Base-by-base conservation (phyloP, 1,284 basidiomycete species). In the Austroboletus niveus region DNA sequence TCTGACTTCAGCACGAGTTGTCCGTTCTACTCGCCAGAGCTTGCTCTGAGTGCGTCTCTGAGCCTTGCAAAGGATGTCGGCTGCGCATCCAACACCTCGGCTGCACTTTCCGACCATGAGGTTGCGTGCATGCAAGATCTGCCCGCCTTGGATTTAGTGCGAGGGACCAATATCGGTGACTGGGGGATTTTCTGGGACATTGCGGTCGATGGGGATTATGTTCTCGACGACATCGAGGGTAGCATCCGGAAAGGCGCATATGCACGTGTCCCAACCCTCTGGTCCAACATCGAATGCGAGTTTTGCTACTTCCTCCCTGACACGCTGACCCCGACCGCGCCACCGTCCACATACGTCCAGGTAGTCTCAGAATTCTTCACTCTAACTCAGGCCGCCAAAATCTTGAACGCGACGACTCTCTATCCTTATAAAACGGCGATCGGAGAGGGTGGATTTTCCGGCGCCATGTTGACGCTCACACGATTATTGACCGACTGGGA, bases 191-290 rank as follows among this genome's bases (percentile, higher is more conserved):
- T 31, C 22, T 55, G 48, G 45, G 17, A 45, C 20, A 42, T 51
- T 30, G 45, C 42, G 8, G 36, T 55, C 17, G 48, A 55, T 6
- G 54, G 47, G 1, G 43, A 56, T 34, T 47, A 51, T 34, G 42
- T 51, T 3, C 48, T 51, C 8, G 38, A 47, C 20, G 53, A 51
- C n/a, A 51, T 55, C n/a, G 20, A 29, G 11, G 42, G 8, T 4
- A 55, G 54, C 32, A 47, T 55, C 45, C 41, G 27, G 36, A 45
- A 59, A 5, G 48, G 54, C 7, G 45, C 47, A 5, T 58, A 52
- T 36, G 43, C 43, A 6, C 57, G 40, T 22, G 47, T 58, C 12
- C 57, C 57, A 3, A 58, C 57, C 5, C 52, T 58, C 34, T 58
- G 52, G 49, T 45, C 47, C 11, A 49, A 42, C 31, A 56, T 46